A percentile compares a stretch with the other conserved stretches of the same genome.
These are phyloP conservation scores for Rhodotorula kratochvilovae DNA, from an alignment of 768 basidiomycete species.

Conservation along the genomic window DNA sequence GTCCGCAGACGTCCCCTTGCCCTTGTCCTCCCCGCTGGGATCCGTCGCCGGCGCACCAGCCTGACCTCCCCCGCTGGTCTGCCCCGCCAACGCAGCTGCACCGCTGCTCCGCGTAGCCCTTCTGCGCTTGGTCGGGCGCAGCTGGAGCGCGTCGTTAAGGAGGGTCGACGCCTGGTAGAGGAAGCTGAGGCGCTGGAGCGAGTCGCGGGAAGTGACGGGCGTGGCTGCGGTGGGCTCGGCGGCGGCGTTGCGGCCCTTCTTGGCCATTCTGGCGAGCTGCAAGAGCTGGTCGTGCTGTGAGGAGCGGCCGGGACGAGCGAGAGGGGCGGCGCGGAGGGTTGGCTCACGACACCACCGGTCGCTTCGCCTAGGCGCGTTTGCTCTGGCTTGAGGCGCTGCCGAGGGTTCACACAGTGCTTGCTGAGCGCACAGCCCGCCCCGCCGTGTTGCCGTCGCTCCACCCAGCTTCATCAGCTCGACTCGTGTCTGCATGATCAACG, in stretches of 20 bases:
- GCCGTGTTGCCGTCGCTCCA: too few species aligned
- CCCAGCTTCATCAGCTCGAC: too few species aligned
- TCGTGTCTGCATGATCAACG: too few species aligned
- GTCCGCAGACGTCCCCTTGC: neutral
- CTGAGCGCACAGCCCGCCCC: too few species aligned
- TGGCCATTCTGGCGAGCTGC: slow-evolving; percentile 55
- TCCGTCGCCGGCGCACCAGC: too few species aligned
- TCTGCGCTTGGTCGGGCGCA: neutral
- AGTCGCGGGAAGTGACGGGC: slow-evolving; percentile 61
- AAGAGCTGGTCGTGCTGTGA: too few species aligned
- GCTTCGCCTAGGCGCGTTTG: too few species aligned
- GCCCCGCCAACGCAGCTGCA: too few species aligned
- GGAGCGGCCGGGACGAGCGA: neutral
- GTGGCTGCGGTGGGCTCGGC: slow-evolving; percentile 51
- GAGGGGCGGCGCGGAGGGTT: neutral
- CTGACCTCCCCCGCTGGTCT: too few species aligned
- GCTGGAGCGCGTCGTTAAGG: slow-evolving; percentile 70
- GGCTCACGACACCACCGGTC: neutral
- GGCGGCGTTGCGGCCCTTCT: slow-evolving; percentile 59
- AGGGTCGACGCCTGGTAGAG: slow-evolving; percentile 51
- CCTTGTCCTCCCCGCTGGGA: neutral
- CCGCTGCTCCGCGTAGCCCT: too few species aligned
- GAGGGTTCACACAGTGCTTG: too few species aligned
- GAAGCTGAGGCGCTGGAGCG: slow-evolving; percentile 77
- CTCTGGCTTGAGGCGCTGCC: too few species aligned